A percentile compares a stretch with the other conserved stretches of the same genome.
phyloP scores from a whole-genome alignment of 352 stramenopile species.

The Pythium monospermum region DNA sequence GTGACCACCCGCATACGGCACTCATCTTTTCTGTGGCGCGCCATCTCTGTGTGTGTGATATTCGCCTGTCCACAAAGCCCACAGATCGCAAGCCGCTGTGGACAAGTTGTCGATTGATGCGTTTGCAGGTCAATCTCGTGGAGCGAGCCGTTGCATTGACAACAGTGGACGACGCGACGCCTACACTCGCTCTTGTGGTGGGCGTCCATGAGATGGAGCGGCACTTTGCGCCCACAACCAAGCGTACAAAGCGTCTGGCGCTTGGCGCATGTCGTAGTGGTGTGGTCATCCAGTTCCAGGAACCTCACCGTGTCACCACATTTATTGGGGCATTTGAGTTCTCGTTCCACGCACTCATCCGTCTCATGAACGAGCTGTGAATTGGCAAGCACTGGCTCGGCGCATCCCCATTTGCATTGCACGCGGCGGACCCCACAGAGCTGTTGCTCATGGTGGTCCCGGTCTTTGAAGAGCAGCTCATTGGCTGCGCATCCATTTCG shows the following conservation, averaged over 20 bases:
- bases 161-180: constrained; percentile 35
- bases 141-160: constrained; percentile 28
- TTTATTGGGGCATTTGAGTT: constrained; percentile 45
- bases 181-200: constrained; percentile 39
- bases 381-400: constrained; percentile 40
- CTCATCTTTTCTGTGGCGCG: constrained; percentile 34
- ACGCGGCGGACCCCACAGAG: constrained; percentile 48
- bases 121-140: constrained; percentile 28
- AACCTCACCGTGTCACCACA: constrained; percentile 37
- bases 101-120: constrained; percentile 33
- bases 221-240: constrained; percentile 46
- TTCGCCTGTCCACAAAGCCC: constrained; percentile 44
- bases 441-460: constrained; percentile 36
- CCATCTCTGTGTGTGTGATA: constrained; percentile 28
- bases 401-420: constrained; percentile 51
- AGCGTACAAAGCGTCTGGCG: constrained; percentile 37
- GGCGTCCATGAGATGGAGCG: constrained; percentile 33
- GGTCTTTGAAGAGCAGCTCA: constrained; percentile 36
- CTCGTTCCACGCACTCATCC: constrained; percentile 45
- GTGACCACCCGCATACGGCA: constrained; percentile 59
- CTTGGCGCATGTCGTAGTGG: constrained; percentile 24
- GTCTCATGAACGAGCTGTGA: constrained; percentile 40
- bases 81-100: constrained; percentile 43
- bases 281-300: constrained; percentile 37
- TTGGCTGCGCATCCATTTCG: constrained; percentile 54